These are phyloP conservation scores for Trametes cingulata DNA, from an alignment of 768 basidiomycete species.

Conservation along the genomic window DNA sequence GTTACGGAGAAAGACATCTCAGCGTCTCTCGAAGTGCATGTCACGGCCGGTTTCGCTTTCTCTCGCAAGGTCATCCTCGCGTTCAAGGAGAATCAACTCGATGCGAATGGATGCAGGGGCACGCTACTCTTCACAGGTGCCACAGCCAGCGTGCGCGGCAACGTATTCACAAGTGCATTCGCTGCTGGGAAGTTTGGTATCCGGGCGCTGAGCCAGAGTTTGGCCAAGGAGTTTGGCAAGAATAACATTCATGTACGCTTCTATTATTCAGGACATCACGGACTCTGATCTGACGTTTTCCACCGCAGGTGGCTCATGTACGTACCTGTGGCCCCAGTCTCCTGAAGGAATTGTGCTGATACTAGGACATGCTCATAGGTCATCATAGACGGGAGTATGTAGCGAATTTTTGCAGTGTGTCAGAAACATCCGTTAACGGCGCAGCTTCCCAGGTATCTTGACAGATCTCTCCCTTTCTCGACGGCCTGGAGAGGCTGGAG, in stretches of 20 bases:
- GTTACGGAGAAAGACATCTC: conserved; percentile 38
- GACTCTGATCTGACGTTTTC: background rate
- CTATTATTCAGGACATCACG: background rate
- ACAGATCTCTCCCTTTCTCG: conserved; percentile 36
- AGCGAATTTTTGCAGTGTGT: background rate
- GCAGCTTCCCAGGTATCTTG: conserved; percentile 33
- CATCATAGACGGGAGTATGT: conserved; percentile 65
- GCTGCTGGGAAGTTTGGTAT: conserved; percentile 42
- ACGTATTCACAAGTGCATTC: conserved; percentile 38
- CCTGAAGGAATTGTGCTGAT: too few relatives aligned
- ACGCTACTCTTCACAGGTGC: conserved; percentile 47
- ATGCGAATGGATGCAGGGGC: conserved; percentile 36
- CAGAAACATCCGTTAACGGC: too few relatives aligned
- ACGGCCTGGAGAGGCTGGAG: conserved; percentile 14
- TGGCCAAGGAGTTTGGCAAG: conserved; percentile 45
- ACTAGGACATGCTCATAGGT: conserved; percentile 37
- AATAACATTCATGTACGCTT: conserved; percentile 42
- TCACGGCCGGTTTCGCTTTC: conserved; percentile 42
- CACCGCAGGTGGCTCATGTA: conserved; percentile 61
- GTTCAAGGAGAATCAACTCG: conserved; percentile 33
- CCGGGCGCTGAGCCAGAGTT: conserved; percentile 40
- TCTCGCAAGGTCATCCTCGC: conserved; percentile 35
- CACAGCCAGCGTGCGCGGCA: conserved; percentile 42
- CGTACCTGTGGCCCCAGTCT: conserved; percentile 27
- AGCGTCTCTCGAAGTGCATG: conserved; percentile 31